A percentile compares a stretch with the other conserved stretches of the same genome.
Conservation (phyloP, 192 early-diverging fungal genomes). For the Phlyctochytrium bullatum region DNA sequence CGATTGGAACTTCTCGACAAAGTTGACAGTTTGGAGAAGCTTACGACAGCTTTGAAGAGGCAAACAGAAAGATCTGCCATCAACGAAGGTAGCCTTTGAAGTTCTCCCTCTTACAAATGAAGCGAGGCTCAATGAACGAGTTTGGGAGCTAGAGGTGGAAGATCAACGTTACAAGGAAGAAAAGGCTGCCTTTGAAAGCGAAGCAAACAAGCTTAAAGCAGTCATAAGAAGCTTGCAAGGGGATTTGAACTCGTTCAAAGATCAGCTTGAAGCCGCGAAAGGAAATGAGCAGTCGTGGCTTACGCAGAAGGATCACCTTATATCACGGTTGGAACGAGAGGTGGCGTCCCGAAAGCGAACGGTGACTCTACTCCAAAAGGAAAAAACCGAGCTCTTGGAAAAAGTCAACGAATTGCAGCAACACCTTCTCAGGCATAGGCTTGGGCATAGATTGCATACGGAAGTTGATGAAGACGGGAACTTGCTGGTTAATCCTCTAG, state of each 20-base stretch:
- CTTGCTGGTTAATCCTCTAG: not conserved
- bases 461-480: not conserved
- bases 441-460: too few species aligned
- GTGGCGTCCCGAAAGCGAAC: not conserved
- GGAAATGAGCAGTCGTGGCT: not conserved
- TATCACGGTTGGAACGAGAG: constrained; percentile 19
- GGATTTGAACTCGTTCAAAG: constrained; percentile 3
- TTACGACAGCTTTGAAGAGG: constrained; percentile 14
- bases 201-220: not conserved
- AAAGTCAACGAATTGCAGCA: constrained; percentile 23
- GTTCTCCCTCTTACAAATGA: not conserved
- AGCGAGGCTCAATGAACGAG: constrained; percentile 29
- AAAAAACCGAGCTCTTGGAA: constrained; percentile 18
- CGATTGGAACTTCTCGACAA: constrained; percentile 20
- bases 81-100: constrained; percentile 9
- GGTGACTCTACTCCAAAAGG: constrained; percentile 11
- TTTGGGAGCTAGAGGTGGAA: constrained; percentile 36
- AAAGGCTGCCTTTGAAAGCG: constrained; percentile 12
- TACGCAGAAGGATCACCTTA: not conserved
- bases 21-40: constrained; percentile 17
- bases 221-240: constrained; percentile 14
- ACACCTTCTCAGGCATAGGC: not conserved
- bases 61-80: constrained; percentile 16
- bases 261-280: constrained; percentile 27
- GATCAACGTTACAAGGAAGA: constrained; percentile 25